These are phyloP conservation scores for Iris pallida DNA, from an alignment of 116 monocot species.

Conservation along the genomic window DNA sequence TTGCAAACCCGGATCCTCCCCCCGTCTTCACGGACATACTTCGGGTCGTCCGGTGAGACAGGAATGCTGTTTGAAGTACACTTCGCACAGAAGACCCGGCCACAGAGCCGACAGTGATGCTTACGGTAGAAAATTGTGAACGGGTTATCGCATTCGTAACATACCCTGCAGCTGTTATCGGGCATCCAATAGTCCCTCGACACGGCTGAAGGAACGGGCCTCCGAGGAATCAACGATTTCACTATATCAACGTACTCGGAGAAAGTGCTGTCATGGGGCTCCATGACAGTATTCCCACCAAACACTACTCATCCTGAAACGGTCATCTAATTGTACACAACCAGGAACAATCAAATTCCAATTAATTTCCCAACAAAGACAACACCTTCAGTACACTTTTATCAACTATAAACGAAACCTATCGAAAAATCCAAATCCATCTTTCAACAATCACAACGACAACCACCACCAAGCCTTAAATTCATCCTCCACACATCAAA, in stretches of 20 bases:
- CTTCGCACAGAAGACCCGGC: slow-evolving; percentile 84
- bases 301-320: slow-evolving; percentile 34
- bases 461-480: no score
- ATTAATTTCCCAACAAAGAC: no score
- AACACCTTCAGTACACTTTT: neutral
- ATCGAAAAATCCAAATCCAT: slow-evolving; percentile 11
- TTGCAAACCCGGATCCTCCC: slow-evolving; percentile 81
- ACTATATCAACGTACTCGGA: slow-evolving; percentile 45
- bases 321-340: neutral
- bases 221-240: slow-evolving; percentile 68
- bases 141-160: slow-evolving; percentile 85
- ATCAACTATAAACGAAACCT: neutral
- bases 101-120: slow-evolving; percentile 87
- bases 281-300: slow-evolving; percentile 35
- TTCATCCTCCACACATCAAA: no score
- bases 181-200: slow-evolving; percentile 94
- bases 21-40: slow-evolving; percentile 24
- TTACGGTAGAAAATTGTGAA: slow-evolving; percentile 82
- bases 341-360: no score
- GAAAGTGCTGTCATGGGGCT: slow-evolving; percentile 40
- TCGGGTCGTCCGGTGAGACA: slow-evolving; percentile 16
- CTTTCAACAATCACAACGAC: no score
- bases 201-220: slow-evolving; percentile 48
- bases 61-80: slow-evolving; percentile 63
- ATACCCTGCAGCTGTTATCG: slow-evolving; percentile 84